Evolutionary conservation across 2,329 filamentous ascomycete genomes (phyloP).

Genomic region (Fonsecaea erecta): DNA sequence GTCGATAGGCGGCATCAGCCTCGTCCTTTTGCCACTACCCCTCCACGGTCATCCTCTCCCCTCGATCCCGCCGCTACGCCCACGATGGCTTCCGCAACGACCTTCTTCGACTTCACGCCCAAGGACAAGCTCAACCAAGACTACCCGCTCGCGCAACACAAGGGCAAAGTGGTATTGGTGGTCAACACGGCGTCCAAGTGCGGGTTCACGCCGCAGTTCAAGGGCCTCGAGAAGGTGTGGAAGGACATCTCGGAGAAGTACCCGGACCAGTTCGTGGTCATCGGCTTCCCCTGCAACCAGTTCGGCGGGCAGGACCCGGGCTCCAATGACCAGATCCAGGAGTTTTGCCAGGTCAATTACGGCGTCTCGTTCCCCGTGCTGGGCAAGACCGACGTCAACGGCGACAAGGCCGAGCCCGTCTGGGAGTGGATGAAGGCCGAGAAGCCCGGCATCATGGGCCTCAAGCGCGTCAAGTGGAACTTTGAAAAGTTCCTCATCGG

Average conservation of each 20-base stretch:
- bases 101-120: slow-evolving; percentile 83
- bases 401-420: slow-evolving; percentile 75
- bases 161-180: slow-evolving; percentile 91
- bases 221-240: slow-evolving; percentile 87
- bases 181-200: slow-evolving; percentile 99
- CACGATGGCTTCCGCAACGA: slow-evolving; percentile 69
- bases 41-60: neutral
- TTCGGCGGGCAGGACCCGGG: slow-evolving; percentile 91
- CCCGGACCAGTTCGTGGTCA: slow-evolving; percentile 77
- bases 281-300: slow-evolving; percentile 99
- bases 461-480: slow-evolving; percentile 96
- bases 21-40: neutral
- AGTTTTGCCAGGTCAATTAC: slow-evolving; percentile 91
- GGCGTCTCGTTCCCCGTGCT: slow-evolving; percentile 90
- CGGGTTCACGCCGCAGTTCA: slow-evolving; percentile 96
- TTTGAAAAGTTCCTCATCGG: slow-evolving; percentile 98
- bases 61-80: neutral
- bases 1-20: too few relatives aligned
- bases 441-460: slow-evolving; percentile 80
- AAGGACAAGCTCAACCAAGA: slow-evolving; percentile 77
- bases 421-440: slow-evolving; percentile 74
- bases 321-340: slow-evolving; percentile 76
- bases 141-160: slow-evolving; percentile 71
- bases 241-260: slow-evolving; percentile 72
- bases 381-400: slow-evolving; percentile 93